Evolutionary conservation across 768 basidiomycete genomes (phyloP), one percentile per base, ranked within the genome.

Genomic region (Kwoniella botswanensis): DNA sequence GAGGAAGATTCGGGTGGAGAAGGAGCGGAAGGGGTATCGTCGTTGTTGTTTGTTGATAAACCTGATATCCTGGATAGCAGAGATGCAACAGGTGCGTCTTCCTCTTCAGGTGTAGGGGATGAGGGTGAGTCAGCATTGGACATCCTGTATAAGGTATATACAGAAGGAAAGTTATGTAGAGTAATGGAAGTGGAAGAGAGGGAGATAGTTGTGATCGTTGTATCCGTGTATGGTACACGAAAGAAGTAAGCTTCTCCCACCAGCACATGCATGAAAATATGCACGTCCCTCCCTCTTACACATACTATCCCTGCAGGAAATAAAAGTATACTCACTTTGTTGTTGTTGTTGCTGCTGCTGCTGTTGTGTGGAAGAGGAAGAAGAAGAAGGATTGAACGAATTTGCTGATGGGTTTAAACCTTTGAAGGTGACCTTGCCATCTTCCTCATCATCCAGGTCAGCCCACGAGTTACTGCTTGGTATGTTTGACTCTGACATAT

Each of bases 61-160:
- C 73, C 79, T 29, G 73, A 74, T 71, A 80, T 74, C 12, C 76
- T 65, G n/a, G 73, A 76, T 13, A 66, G 26, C n/a, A 80, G 74
- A 6, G 79, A 76, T 42, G 76, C 74, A 29, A 76, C 71, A 21
- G 73, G 71, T 54, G 58, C 63, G 58, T 74, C 75, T 17, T 73
- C 77, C 60, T 44, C 24, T 52, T 55, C 13, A 1, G 26, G 18
- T 7, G 57, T 21, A 0, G 35, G 1, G 0, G 62, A 29, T 15
- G 42, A 21, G 29, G 50, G 44, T 29, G 26, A 59, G 55, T 66
- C 65, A 56, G 59, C 59, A 17, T 21, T n/a, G 29, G 58, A 35
- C 21, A 57, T 63, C 4, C 21, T 7, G 7, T 12, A 63, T 41
- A 63, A 50, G 21, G 41, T 29, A 64, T 63, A 10, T 58, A 24